phyloP scores from a whole-genome alignment of 306 rosid genomes.

The Vigna radiata region DNA sequence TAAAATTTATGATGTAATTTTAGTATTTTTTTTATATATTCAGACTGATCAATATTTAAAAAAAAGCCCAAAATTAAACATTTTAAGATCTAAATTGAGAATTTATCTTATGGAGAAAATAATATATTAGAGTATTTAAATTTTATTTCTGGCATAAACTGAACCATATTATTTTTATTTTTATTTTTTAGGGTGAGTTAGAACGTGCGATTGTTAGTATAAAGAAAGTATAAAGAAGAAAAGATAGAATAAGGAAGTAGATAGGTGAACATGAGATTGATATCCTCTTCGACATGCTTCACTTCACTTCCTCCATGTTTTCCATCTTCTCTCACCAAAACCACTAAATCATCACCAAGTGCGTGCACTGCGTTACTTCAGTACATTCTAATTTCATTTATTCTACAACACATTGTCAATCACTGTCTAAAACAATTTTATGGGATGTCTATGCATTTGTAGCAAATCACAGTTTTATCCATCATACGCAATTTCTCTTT shows the following conservation, averaged over 20 bases:
- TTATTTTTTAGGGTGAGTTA: no score
- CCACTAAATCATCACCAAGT: slow-evolving; percentile 56
- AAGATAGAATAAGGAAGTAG: not conserved
- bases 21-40: no score
- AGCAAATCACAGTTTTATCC: not conserved
- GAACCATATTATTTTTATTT: no score
- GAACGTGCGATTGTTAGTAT: no score
- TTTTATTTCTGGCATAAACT: no score
- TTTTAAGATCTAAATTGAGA: no score
- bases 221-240: no score
- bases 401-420: not conserved
- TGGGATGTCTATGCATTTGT: slow-evolving; percentile 3
- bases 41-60: no score
- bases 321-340: slow-evolving; percentile 59
- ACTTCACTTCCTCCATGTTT: slow-evolving; percentile 51
- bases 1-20: no score
- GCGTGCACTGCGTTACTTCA: not conserved
- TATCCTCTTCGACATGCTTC: slow-evolving; percentile 56
- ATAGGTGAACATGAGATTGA: slow-evolving; percentile 58
- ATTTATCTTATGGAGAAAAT: no score
- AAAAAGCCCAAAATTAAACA: no score
- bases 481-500: not conserved
- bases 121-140: no score
- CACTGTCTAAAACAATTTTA: not conserved
- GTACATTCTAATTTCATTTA: not conserved